Base-by-base conservation (phyloP, 2,329 filamentous ascomycete species). In the Periglandula ipomoeae region DNA sequence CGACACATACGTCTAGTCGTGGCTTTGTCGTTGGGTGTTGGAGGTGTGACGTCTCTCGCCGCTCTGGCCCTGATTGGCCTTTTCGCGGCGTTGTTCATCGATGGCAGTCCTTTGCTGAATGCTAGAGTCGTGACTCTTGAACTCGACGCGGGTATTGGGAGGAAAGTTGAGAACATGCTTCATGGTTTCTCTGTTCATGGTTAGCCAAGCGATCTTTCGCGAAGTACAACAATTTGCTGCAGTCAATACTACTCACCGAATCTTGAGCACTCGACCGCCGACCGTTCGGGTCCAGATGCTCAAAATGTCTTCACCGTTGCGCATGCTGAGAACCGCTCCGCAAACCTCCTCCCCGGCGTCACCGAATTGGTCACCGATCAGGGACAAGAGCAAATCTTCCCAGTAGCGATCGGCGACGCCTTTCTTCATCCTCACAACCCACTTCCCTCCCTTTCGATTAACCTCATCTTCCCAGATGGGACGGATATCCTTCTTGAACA, bases 391-490 rank as follows among this genome's bases (percentile, higher is more conserved):
- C 44, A 97, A 75, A 62, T 96, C 88, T 72, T 98, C 93, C 89
- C 93, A 98, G 68, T 95, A 96, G 48, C 91, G 82, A 67, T 97
- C 93, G 17, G 89, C 88, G 19, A 98, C 88, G 23, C 93, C 93
- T 75, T 98, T 98, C 79, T 95, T 96, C 64, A 98, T 73, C 56
- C 91, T 80, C 65, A 98, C 84, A 56, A 96, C 90, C 91, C 91
- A 98, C 71, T 98, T 98, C 46, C 93, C 93, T 48, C 93, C 93
- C 57, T 84, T 85, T 67, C 89, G 93, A 71, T 98, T 98, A 65
- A 94, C 89, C 42, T 95, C 89, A 59, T 98, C 93, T 68, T 98
- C 93, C 93, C 93, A 98, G 58, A 98, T 93, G 20, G 93, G 93
- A 52, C 93, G 83, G 53, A 98, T 90, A 48, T 90, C 91, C 63